These are phyloP conservation scores for Aspergillus sp. DNA, from an alignment of 2,329 filamentous ascomycete genomes.

Conservation along the genomic window DNA sequence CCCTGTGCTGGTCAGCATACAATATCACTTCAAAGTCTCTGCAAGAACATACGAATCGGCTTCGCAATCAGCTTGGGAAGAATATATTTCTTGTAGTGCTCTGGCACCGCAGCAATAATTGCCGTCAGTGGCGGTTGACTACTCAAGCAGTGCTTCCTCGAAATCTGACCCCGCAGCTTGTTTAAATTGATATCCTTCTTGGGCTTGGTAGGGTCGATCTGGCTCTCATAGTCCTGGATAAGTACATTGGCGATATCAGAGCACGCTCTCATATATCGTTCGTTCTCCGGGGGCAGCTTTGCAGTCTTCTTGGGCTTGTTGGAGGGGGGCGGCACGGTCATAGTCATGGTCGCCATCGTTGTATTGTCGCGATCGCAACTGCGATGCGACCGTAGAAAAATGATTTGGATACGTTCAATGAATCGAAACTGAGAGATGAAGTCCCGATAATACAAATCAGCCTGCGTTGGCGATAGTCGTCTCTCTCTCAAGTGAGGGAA, in stretches of 20 bases:
- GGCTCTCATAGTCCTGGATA: constrained; percentile 86
- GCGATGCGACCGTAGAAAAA: neutral
- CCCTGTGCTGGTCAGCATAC: constrained; percentile 42
- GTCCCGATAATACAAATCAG: no score
- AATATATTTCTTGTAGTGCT: constrained; percentile 99
- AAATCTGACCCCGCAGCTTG: constrained; percentile 71
- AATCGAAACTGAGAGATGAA: no score
- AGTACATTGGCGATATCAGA: constrained; percentile 90
- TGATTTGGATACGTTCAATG: neutral
- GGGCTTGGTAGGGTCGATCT: constrained; percentile 63
- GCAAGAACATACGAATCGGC: constrained; percentile 64
- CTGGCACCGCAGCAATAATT: constrained; percentile 97
- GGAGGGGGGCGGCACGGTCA: constrained; percentile 51
- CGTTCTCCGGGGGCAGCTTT: constrained; percentile 83
- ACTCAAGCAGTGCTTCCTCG: constrained; percentile 86
- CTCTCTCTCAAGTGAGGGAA: neutral
- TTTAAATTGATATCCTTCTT: constrained; percentile 92
- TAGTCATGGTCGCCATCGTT: constrained; percentile 56
- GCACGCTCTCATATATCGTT: constrained; percentile 88
- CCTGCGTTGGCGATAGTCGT: no score
- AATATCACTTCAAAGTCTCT: neutral
- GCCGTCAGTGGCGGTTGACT: constrained; percentile 87
- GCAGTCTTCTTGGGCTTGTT: constrained; percentile 57
- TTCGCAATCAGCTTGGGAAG: constrained; percentile 94
- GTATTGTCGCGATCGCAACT: constrained; percentile 6